Evolutionary conservation across 2,329 filamentous ascomycete genomes (phyloP).

Genomic region (Fusarium luffae): DNA sequence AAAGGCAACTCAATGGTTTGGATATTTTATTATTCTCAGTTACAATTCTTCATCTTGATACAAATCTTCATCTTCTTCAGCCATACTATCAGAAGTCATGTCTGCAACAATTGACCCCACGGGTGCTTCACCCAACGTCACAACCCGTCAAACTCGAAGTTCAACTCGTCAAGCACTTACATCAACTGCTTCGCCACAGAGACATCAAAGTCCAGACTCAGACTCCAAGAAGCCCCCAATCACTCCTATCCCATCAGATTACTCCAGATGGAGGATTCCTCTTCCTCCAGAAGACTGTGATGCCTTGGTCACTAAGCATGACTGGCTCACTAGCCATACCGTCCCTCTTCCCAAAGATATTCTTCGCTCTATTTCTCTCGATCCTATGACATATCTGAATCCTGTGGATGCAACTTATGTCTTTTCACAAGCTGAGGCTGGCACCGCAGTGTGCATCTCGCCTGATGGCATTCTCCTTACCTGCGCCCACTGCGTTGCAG

Average conservation of each 20-base stretch:
- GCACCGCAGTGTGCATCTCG: slow-evolving; percentile 62
- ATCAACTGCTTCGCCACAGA: neutral
- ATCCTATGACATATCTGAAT: slow-evolving; percentile 5
- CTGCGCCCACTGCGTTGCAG: slow-evolving; percentile 63
- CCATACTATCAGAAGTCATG: neutral
- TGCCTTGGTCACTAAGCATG: slow-evolving; percentile 23
- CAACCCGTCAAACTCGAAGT: slow-evolving; percentile 29
- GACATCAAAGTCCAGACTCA: neutral
- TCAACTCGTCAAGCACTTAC: slow-evolving; percentile 11
- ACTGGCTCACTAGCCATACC: slow-evolving; percentile 37
- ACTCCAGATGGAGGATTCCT: neutral
- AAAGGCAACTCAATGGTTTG: neutral
- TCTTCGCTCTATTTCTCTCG: neutral
- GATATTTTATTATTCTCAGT: neutral
- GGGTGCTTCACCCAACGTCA: neutral
- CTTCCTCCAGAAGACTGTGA: slow-evolving; percentile 1
- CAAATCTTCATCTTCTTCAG: neutral
- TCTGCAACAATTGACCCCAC: neutral
- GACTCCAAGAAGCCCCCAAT: slow-evolving; percentile 11
- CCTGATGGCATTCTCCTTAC: slow-evolving; percentile 58
- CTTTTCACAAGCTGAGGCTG: slow-evolving; percentile 61
- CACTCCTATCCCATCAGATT: neutral
- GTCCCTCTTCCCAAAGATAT: slow-evolving; percentile 28
- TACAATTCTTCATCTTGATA: too few species aligned
- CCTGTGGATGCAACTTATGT: slow-evolving; percentile 52